Evolutionary conservation across 2,329 filamentous ascomycete genomes (phyloP).

Genomic region (Penicillium sp.): DNA sequence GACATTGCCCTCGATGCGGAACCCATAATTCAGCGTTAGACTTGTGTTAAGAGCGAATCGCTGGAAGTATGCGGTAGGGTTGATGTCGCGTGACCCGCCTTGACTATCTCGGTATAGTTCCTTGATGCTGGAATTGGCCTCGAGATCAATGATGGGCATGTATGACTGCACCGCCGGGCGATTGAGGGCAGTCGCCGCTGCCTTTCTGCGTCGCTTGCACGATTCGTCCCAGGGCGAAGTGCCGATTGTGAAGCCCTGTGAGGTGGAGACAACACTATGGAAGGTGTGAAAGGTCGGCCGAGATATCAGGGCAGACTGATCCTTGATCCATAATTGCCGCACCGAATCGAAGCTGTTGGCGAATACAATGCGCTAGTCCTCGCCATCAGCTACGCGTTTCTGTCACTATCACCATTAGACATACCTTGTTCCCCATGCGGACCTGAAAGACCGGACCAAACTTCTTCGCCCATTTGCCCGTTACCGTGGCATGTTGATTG

Average conservation of each 20-base stretch:
- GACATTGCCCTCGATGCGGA: slow-evolving; percentile 65
- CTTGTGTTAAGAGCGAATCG: slow-evolving; percentile 71
- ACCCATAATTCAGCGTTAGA: slow-evolving; percentile 72
- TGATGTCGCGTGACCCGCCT: slow-evolving; percentile 57
- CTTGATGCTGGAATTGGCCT: slow-evolving; percentile 64
- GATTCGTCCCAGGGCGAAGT: slow-evolving; percentile 80
- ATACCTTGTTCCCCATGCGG: slow-evolving; percentile 61
- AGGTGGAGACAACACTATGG: slow-evolving; percentile 69
- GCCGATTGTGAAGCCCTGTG: slow-evolving; percentile 74
- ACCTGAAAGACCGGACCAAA: slow-evolving; percentile 62
- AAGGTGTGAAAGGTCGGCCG: slow-evolving; percentile 75
- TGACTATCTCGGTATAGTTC: slow-evolving; percentile 63
- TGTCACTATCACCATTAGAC: not conserved
- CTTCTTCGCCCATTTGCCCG: slow-evolving; percentile 53
- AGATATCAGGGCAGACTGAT: slow-evolving; percentile 71
- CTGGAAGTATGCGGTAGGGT: slow-evolving; percentile 68
- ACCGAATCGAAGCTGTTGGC: slow-evolving; percentile 73
- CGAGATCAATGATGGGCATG: slow-evolving; percentile 75
- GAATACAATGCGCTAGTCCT: slow-evolving; percentile 61
- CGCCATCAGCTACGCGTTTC: not conserved
- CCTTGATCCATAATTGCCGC: slow-evolving; percentile 66
- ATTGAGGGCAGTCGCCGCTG: slow-evolving; percentile 71
- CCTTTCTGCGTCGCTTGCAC: slow-evolving; percentile 70
- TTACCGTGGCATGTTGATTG: slow-evolving; percentile 50
- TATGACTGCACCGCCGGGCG: slow-evolving; percentile 69